Percentiles rank a stretch among this genome's conserved stretches.
phyloP scores from a whole-genome alignment of 495 filamentous ascomycete species.

The Neurospora sp. region DNA sequence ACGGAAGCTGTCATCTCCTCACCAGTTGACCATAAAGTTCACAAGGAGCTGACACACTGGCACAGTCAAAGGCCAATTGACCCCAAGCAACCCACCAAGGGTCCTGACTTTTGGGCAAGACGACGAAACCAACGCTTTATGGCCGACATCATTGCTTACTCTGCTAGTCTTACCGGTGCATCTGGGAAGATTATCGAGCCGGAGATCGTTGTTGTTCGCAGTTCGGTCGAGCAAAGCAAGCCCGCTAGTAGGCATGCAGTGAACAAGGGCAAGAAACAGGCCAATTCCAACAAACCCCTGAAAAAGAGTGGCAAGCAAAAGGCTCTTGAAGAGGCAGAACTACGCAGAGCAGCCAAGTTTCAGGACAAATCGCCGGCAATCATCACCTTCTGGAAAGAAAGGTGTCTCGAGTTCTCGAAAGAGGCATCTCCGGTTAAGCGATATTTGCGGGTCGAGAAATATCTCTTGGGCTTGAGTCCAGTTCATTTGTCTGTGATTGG shows the following conservation, averaged over 20 bases:
- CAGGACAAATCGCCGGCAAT: constrained; percentile 3
- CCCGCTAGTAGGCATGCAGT: constrained; percentile 11
- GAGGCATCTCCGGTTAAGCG: constrained; percentile 23
- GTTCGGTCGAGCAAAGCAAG: constrained; percentile 10
- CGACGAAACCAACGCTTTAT: constrained; percentile 44
- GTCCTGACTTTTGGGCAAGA: constrained; percentile 12
- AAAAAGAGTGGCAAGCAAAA: constrained; percentile 18
- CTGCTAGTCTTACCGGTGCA: constrained; percentile 58
- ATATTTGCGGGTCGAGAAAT: constrained; percentile 36
- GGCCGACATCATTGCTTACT: constrained; percentile 55
- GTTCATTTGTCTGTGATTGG: constrained; percentile 20
- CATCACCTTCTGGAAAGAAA: constrained; percentile 13
- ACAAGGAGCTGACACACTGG: constrained; percentile 54
- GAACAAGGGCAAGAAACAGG: constrained; percentile 16
- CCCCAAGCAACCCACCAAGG: constrained; percentile 21
- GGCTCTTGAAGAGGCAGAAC: constrained; percentile 12
- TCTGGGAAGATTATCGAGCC: constrained; percentile 53
- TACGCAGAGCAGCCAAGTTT: constrained; percentile 19
- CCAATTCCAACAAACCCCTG: constrained; percentile 11
- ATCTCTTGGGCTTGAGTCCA: constrained; percentile 22
- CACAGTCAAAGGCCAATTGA: constrained; percentile 48
- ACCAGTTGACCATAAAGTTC: constrained; percentile 23
- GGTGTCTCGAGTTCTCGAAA: constrained; percentile 16
- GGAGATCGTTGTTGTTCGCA: constrained; percentile 42
- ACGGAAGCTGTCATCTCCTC: constrained; percentile 17